phyloP scores from a whole-genome alignment of 192 early-diverging fungal genomes.

The Coemansia sp. region DNA sequence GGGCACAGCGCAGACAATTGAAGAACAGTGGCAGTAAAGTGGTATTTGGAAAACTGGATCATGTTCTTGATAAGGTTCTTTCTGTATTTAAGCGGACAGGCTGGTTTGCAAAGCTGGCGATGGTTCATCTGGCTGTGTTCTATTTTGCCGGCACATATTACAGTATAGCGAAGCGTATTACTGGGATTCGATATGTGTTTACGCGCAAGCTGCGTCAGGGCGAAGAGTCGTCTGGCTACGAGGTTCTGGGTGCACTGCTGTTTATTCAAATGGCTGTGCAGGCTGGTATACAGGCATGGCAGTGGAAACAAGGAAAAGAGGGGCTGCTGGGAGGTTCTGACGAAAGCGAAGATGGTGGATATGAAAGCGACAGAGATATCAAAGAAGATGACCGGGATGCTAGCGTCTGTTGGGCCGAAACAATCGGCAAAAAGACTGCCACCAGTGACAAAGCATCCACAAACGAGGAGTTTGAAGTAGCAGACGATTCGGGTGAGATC shows the following conservation, averaged over 20 bases:
- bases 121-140: constrained; percentile 83
- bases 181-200: constrained; percentile 83
- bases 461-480: constrained; percentile 28
- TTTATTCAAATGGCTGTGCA: constrained; percentile 70
- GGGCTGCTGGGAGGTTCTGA: background rate
- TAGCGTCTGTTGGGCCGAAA: constrained; percentile 6
- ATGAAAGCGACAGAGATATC: constrained; percentile 24
- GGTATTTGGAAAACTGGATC: constrained; percentile 5
- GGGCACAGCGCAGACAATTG: constrained; percentile 26
- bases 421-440: background rate
- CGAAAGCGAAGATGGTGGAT: constrained; percentile 27
- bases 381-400: background rate
- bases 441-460: background rate
- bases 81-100: constrained; percentile 14
- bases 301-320: constrained; percentile 6
- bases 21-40: background rate
- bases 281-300: constrained; percentile 43
- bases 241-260: constrained; percentile 82
- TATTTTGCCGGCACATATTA: constrained; percentile 88
- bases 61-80: constrained; percentile 2
- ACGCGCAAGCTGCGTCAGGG: constrained; percentile 70
- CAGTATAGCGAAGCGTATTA: constrained; percentile 73
- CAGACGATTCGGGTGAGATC: background rate
- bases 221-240: constrained; percentile 78
- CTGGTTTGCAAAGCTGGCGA: constrained; percentile 17